phyloP scores from a whole-genome alignment of 305 asterid species.

The Lippia alba region DNA sequence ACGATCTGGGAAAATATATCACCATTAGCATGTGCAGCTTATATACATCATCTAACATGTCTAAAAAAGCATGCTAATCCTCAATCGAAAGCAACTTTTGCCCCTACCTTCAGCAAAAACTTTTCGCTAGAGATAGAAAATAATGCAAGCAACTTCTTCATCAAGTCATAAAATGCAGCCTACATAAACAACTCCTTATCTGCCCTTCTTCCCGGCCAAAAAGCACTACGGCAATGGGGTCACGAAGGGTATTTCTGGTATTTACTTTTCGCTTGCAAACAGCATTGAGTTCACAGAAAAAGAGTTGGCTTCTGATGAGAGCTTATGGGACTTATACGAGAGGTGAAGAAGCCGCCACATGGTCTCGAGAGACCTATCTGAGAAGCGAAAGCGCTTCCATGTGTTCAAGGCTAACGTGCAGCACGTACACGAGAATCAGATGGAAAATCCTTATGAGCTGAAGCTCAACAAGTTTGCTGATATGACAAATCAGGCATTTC shows the following conservation, averaged over 20 bases:
- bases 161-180: no score
- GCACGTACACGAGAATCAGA: constrained; percentile 63
- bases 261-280: constrained; percentile 47
- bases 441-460: constrained; percentile 81
- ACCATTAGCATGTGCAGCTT: no score
- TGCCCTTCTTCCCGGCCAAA: not conserved
- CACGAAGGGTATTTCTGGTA: constrained; percentile 37
- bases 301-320: constrained; percentile 71
- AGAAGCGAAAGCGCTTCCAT: constrained; percentile 73
- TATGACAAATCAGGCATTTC: constrained; percentile 73
- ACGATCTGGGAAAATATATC: no score
- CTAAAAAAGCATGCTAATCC: constrained; percentile 39
- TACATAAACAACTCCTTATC: constrained; percentile 27
- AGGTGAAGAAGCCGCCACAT: constrained; percentile 82
- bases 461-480: constrained; percentile 80
- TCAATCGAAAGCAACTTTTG: constrained; percentile 29
- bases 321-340: constrained; percentile 70
- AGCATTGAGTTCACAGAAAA: constrained; percentile 73
- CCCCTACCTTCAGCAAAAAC: constrained; percentile 32
- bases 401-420: constrained; percentile 77
- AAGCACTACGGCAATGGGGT: constrained; percentile 33
- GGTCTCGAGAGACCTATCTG: constrained; percentile 58
- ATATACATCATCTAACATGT: no score
- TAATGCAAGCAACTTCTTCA: constrained; percentile 32
- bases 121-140: no score